Conservation (phyloP, 345 rosid species). For the Zanthoxylum bungeanum region DNA sequence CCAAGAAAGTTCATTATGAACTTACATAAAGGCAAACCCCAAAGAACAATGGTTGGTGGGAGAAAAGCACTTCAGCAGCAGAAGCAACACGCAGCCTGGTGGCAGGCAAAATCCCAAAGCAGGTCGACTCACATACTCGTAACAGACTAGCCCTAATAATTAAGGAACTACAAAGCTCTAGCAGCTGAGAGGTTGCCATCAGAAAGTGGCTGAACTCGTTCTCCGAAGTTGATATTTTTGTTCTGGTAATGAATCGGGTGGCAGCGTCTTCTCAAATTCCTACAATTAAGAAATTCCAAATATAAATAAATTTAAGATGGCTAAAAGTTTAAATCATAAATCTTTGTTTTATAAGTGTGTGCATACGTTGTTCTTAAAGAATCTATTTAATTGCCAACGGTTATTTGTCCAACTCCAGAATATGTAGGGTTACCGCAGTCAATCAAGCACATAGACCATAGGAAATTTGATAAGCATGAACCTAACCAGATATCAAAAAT, state of each 20-base stretch:
- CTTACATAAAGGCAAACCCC: conserved; percentile 21
- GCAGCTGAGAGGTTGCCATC: background rate
- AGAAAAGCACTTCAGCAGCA: conserved; percentile 7
- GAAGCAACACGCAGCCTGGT: background rate
- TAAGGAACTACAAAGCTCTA: conserved; percentile 13
- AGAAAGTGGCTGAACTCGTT: conserved; percentile 50
- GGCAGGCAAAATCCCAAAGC: conserved; percentile 8
- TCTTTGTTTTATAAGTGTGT: background rate
- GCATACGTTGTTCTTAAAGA: background rate
- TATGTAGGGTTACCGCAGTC: background rate
- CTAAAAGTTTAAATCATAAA: background rate
- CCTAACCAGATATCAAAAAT: background rate
- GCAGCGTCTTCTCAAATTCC: conserved; percentile 43
- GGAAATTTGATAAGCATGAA: background rate
- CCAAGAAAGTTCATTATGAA: conserved; percentile 7
- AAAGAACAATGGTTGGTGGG: background rate
- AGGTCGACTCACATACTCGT: conserved; percentile 14
- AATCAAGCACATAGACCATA: background rate
- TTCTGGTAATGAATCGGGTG: conserved; percentile 19
- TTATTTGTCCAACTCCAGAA: background rate
- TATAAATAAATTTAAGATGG: background rate
- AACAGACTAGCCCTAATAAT: conserved; percentile 12
- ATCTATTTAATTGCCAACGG: background rate
- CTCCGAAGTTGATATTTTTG: conserved; percentile 51
- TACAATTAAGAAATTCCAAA: conserved; percentile 13